phyloP scores from a whole-genome alignment of 257 asterid species.

The Lycium barbarum region DNA sequence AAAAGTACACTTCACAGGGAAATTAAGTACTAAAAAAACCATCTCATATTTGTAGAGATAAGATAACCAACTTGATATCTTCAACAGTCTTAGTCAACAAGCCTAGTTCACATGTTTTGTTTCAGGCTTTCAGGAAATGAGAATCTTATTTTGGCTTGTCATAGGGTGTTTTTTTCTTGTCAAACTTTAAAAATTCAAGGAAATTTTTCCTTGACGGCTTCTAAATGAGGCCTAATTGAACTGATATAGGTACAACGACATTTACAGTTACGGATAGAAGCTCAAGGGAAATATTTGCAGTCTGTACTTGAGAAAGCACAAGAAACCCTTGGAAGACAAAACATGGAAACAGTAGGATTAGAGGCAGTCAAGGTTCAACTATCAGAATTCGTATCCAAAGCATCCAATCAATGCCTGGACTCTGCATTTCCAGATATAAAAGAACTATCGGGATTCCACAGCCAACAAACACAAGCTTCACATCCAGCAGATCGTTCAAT shows the following conservation, averaged over 20 bases:
- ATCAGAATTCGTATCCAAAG: constrained; percentile 79
- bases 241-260: constrained; percentile 83
- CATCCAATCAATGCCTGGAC: constrained; percentile 75
- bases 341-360: constrained; percentile 64
- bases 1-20: neutral
- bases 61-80: neutral
- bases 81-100: constrained; percentile 10
- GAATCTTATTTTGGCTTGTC: neutral
- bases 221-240: constrained; percentile 37
- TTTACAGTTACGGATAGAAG: constrained; percentile 80
- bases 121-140: neutral
- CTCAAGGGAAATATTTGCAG: constrained; percentile 87
- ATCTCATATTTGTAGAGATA: neutral
- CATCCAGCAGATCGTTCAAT: constrained; percentile 70
- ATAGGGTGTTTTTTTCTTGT: neutral
- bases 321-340: constrained; percentile 81
- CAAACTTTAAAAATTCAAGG: neutral
- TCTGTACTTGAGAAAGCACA: constrained; percentile 91
- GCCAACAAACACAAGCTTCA: constrained; percentile 54
- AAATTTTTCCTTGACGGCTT: constrained; percentile 1
- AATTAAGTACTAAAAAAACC: constrained; percentile 1
- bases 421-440: constrained; percentile 66
- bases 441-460: constrained; percentile 58
- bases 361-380: constrained; percentile 86
- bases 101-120: neutral